A percentile compares a stretch with the other conserved stretches of the same genome.
Evolutionary conservation across 805 yeast genomes (phyloP).

Genomic region (Tetrapisispora phaffii): DNA sequence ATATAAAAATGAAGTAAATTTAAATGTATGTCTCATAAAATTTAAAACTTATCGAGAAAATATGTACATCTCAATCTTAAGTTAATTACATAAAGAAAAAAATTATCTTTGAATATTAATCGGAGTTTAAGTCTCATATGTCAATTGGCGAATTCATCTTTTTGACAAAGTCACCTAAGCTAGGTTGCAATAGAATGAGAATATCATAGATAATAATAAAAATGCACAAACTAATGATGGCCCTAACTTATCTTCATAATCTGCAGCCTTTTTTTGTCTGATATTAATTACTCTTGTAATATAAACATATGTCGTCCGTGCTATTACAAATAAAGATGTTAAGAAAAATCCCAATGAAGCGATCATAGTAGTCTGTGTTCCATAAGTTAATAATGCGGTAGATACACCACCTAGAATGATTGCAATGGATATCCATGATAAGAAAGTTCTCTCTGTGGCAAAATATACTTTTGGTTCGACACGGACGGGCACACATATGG

Average conservation of each 20-base stretch:
- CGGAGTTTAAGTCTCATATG: no score
- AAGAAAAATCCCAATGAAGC: constrained; percentile 82
- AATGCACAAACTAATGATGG: constrained; percentile 75
- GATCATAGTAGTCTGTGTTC: constrained; percentile 61
- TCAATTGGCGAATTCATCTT: no score
- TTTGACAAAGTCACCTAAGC: background rate
- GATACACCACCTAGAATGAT: constrained; percentile 85
- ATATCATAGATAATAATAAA: constrained; percentile 57
- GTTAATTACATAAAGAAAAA: background rate
- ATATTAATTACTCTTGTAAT: constrained; percentile 75
- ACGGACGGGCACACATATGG: constrained; percentile 85
- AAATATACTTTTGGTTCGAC: constrained; percentile 98
- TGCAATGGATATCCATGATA: constrained; percentile 89
- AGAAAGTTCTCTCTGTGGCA: constrained; percentile 91
- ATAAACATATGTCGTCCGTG: constrained; percentile 65
- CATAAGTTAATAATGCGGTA: constrained; percentile 75
- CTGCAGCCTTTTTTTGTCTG: constrained; percentile 69
- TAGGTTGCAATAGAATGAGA: constrained; percentile 42
- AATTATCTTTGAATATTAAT: background rate
- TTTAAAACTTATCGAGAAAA: background rate
- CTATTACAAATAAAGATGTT: constrained; percentile 63
- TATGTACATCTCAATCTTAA: background rate
- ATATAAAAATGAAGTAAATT: background rate
- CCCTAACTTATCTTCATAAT: constrained; percentile 81
- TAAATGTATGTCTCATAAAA: background rate